phyloP scores from a whole-genome alignment of 78 protist genomes.

The Creolimax fragrantissima region DNA sequence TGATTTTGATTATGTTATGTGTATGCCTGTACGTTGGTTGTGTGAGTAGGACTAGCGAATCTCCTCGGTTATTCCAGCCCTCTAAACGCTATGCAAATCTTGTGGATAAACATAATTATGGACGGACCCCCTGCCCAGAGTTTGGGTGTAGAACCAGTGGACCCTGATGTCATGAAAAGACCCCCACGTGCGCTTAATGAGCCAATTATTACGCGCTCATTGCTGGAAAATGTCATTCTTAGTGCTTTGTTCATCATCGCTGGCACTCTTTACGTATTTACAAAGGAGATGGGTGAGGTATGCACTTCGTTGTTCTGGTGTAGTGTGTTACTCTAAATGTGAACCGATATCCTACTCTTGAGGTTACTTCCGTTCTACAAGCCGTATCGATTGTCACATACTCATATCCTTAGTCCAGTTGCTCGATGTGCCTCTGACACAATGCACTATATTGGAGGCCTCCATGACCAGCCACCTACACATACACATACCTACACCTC shows the following conservation, averaged over 20 bases:
- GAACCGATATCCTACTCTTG: too few species aligned
- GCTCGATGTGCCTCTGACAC: too few species aligned
- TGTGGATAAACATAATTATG: slow-evolving; percentile 76
- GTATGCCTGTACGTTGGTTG: too few species aligned
- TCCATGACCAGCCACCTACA: too few species aligned
- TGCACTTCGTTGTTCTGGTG: neutral
- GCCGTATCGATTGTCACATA: too few species aligned
- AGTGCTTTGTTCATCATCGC: slow-evolving; percentile 26
- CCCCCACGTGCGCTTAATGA: slow-evolving; percentile 3
- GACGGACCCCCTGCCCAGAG: slow-evolving; percentile 77
- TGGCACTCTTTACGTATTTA: slow-evolving; percentile 20
- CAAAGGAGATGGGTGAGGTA: neutral
- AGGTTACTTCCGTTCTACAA: too few species aligned
- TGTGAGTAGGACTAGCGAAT: neutral
- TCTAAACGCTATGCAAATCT: slow-evolving; percentile 47
- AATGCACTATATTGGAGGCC: too few species aligned
- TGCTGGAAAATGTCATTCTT: slow-evolving; percentile 16
- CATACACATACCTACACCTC: too few species aligned
- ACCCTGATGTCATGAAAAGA: slow-evolving; percentile 40
- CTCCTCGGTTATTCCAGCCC: neutral
- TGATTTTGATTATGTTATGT: too few species aligned
- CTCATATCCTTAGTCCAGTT: too few species aligned
- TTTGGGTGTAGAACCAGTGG: slow-evolving; percentile 60
- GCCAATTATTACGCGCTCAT: slow-evolving; percentile 1
- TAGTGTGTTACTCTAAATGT: neutral